phyloP scores from a whole-genome alignment of 805 yeast species.

The Maudiozyma saulgeensis region DNA sequence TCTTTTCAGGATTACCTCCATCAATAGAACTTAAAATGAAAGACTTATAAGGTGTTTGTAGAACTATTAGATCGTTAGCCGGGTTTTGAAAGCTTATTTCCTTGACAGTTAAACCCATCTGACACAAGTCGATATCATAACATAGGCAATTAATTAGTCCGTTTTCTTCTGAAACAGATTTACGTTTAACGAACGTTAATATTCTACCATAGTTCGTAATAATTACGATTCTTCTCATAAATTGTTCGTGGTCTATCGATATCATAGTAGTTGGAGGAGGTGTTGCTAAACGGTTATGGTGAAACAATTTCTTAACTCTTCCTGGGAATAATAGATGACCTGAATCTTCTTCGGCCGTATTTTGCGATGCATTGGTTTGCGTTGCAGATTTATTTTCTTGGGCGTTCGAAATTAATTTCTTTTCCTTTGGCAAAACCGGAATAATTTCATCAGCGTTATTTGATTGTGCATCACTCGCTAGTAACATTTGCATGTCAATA shows the following conservation, averaged over 20 bases:
- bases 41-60: conserved; percentile 45
- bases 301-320: conserved; percentile 23
- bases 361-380: not conserved
- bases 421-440: not conserved
- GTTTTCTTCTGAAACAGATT: conserved; percentile 25
- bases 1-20: conserved; percentile 34
- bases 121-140: conserved; percentile 46
- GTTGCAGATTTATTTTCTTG: not conserved
- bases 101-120: conserved; percentile 45
- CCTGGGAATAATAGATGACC: conserved; percentile 15
- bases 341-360: conserved; percentile 2
- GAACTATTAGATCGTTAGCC: conserved; percentile 37
- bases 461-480: conserved; percentile 3
- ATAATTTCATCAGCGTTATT: not conserved
- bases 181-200: conserved; percentile 39
- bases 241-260: conserved; percentile 25
- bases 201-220: conserved; percentile 58
- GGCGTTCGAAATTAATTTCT: not conserved
- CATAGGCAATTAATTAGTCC: conserved; percentile 36
- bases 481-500: conserved; percentile 2
- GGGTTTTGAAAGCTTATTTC: conserved; percentile 44
- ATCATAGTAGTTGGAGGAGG: conserved; percentile 2
- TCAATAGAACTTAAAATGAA: conserved; percentile 28
- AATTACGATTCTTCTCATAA: conserved; percentile 41
- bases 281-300: conserved; percentile 19